A percentile compares a stretch with the other conserved stretches of the same genome.
These are phyloP conservation scores for Ceratocystis ficicola DNA, from an alignment of 2,329 filamentous ascomycete genomes.

Conservation along the genomic window DNA sequence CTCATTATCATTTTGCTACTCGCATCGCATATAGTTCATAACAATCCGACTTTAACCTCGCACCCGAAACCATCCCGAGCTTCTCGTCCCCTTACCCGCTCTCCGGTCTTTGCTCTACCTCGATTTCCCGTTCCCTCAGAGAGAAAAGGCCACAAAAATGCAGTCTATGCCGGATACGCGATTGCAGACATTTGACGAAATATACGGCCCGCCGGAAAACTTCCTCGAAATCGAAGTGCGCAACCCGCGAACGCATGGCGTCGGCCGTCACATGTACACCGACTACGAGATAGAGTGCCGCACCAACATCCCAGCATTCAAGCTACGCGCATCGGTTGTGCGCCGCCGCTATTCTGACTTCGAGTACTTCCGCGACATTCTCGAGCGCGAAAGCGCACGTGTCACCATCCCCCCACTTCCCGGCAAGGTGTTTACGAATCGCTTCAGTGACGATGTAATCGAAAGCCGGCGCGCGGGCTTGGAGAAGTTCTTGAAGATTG, in stretches of 20 bases:
- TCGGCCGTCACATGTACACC: constrained; percentile 93
- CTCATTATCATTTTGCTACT: not conserved
- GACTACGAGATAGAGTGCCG: constrained; percentile 97
- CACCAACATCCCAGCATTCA: constrained; percentile 98
- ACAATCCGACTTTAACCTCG: not conserved
- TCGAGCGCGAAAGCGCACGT: constrained; percentile 85
- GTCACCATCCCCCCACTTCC: constrained; percentile 93
- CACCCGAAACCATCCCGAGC: too few relatives aligned
- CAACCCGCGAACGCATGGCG: constrained; percentile 87
- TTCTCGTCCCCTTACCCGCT: not conserved
- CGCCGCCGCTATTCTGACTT: constrained; percentile 95
- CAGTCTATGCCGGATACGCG: constrained; percentile 61
- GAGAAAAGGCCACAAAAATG: constrained; percentile 37
- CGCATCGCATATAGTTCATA: not conserved
- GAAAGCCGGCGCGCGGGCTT: constrained; percentile 83
- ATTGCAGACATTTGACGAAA: constrained; percentile 95
- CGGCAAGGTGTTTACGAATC: constrained; percentile 94
- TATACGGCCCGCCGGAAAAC: constrained; percentile 96
- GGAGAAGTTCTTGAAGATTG: constrained; percentile 93
- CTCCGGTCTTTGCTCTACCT: not conserved
- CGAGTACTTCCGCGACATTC: constrained; percentile 95
- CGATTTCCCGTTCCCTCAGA: constrained; percentile 19
- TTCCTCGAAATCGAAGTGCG: constrained; percentile 97
- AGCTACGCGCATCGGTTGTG: constrained; percentile 77
- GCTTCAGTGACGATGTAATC: constrained; percentile 97